Evolutionary conservation across 148 eudicot genomes (phyloP), one percentile per base, ranked within the genome.

Genomic region (Chenopodium suecicum): DNA sequence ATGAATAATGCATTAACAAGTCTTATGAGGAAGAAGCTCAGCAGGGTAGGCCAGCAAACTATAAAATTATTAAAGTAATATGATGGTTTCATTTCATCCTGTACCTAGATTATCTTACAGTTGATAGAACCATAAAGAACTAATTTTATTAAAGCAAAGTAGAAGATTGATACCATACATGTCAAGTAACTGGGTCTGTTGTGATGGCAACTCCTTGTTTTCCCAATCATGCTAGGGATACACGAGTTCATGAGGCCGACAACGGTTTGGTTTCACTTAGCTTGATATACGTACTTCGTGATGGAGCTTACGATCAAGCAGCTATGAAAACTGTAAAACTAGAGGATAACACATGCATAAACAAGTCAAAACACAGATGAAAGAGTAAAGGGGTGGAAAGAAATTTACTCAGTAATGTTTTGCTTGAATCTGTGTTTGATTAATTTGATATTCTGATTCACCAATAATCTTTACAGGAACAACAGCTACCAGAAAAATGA

Each of bases 381-480:
- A 62, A 62, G 25, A 20, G 25, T 47, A 2, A 25, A 73, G 47
- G 32, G 52, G 78, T 17, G 79, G 79, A 32, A 12, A 78, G 22
- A 19, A 77, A 77, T 81, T 71, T 52, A 34, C 68, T 44, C 25
- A 10, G 25, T n/a, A 44, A 80, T 46, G 71, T 58, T 74, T 76
- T 63, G 47, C 69, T 32, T 62, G 62, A 34, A 31, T 84, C 50
- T 62, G 23, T 69, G 62, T 74, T 50, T 25, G 79, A 82, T 16
- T n/a, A 73, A 32, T 25, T 56, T 47, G 31, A 65, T 69, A 73
- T 23, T 25, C 67, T 47, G 31, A 65, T 69, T 88, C 85, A 85
- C 86, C 91, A 89, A 47, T 84, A 86, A 73, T 87, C 89, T 81
- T 81, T 34, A 79, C 89, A 87, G 27, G 84, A 88, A 79, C 91